Conservation (phyloP, 805 yeast species). For the Brettanomyces anomalus region DNA sequence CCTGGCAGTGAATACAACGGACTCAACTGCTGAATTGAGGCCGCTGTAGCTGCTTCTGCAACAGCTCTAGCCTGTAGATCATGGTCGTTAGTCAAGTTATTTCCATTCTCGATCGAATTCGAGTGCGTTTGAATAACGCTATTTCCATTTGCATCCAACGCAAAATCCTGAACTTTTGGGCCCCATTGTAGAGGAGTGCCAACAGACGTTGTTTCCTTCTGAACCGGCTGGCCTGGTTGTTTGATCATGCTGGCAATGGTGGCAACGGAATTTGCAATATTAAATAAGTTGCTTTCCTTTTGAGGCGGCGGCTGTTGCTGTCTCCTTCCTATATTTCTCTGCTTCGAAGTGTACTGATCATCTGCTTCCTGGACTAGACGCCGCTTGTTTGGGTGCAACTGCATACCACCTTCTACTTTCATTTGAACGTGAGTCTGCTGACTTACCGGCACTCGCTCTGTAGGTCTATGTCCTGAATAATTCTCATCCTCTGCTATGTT, state of each 20-base stretch:
- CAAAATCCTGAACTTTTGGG: background rate
- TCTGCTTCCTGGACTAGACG: too few relatives aligned
- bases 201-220: background rate
- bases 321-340: background rate
- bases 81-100: background rate
- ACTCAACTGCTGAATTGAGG: background rate
- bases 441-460: too few relatives aligned
- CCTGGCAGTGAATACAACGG: background rate
- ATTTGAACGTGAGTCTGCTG: too few relatives aligned
- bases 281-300: slow-evolving; percentile 19
- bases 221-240: background rate
- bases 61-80: background rate
- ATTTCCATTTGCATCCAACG: background rate
- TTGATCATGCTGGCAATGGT: slow-evolving; percentile 6
- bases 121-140: background rate
- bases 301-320: background rate
- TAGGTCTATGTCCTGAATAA: too few relatives aligned
- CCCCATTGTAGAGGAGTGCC: slow-evolving; percentile 2
- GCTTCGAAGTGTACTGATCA: too few relatives aligned
- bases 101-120: background rate
- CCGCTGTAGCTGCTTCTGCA: background rate
- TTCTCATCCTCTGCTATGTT: background rate
- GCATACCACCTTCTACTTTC: too few relatives aligned
- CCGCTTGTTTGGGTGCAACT: too few relatives aligned
- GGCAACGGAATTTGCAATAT: slow-evolving; percentile 22